These are phyloP conservation scores for Coprinopsis marcescibilis DNA, from an alignment of 768 basidiomycete genomes.

Conservation along the genomic window DNA sequence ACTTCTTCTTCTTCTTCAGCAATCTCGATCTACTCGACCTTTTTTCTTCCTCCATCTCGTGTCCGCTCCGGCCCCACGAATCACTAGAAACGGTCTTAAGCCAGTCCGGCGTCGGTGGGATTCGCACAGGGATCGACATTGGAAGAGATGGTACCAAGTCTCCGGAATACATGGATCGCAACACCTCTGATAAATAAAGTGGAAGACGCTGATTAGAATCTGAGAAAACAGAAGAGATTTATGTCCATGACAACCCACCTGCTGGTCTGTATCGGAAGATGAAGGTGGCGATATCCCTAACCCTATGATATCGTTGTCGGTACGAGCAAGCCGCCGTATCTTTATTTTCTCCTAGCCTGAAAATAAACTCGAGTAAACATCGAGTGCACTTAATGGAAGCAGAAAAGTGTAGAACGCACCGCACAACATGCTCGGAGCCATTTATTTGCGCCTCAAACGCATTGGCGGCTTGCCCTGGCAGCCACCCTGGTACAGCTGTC, in stretches of 20 bases:
- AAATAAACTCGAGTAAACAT: background rate
- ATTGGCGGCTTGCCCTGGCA: background rate
- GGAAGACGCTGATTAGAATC: too few species aligned
- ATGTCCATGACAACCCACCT: constrained; percentile 2
- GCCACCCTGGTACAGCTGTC: background rate
- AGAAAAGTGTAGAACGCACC: background rate
- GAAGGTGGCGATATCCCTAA: background rate
- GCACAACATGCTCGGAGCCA: background rate
- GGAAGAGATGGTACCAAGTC: too few species aligned
- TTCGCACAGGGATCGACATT: too few species aligned
- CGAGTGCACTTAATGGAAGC: background rate
- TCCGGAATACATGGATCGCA: too few species aligned
- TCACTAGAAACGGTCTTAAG: too few species aligned
- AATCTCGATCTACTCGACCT: too few species aligned
- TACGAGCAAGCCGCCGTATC: background rate
- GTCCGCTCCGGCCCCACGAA: too few species aligned
- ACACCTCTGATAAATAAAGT: too few species aligned
- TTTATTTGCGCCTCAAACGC: background rate
- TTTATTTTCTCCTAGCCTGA: background rate
- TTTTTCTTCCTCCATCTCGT: too few species aligned
- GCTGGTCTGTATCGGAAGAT: background rate
- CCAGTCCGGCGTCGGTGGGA: too few species aligned
- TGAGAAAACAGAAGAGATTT: too few species aligned
- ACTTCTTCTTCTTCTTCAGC: too few species aligned
- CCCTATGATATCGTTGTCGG: background rate